Base-by-base conservation (phyloP, 2,329 filamentous ascomycete genomes). In the Anthostomella pinea region DNA sequence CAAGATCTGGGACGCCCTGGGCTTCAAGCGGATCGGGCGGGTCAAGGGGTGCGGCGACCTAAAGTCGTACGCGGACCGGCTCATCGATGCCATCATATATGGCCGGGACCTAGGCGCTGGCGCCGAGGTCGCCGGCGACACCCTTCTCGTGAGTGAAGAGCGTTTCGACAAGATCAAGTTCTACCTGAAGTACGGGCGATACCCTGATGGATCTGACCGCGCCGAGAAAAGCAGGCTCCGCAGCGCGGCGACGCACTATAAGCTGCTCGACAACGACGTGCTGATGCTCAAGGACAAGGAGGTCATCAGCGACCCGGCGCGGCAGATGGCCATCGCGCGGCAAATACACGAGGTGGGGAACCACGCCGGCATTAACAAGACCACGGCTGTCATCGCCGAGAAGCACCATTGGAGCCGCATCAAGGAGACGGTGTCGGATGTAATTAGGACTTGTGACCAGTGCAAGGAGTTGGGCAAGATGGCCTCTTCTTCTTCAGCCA, bases 121-220 rank as follows among this genome's bases (percentile, higher is more conserved):
- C 41, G 55, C 57, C 48, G 57, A 53, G 41, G 59, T 60, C 29
- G 72, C 68, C 45, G 65, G 58, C 57, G 77, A 76, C 53, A 87
- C 93, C 59, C 87, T 93, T 62, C 83, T 87, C 60, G 84, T 91
- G 54, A 90, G 85, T 63, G 90, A 96, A 71, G 90, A 96, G 69
- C 87, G 93, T 52, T 97, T 97, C 72, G 91, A 96, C 72, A 96
- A 96, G 73, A 97, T 97, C 62, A 85, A 90, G 58, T 97, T 87
- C 72, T 97, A 97, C 66, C 81, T 97, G 58, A 94, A 95, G 67
- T 88, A 90, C 63, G 85, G 84, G 58, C 88, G 90, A 63, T 97
- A 98, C 63, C 93, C 93, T 41, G 83, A 84, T 54, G 91, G 90
- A 45, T 90, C 91, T 58, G 89, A 96, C 70, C 81, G 91, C 41